Evolutionary conservation across 176 grass and related monocot species (phyloP).

Genomic region (Eleusine indica): DNA sequence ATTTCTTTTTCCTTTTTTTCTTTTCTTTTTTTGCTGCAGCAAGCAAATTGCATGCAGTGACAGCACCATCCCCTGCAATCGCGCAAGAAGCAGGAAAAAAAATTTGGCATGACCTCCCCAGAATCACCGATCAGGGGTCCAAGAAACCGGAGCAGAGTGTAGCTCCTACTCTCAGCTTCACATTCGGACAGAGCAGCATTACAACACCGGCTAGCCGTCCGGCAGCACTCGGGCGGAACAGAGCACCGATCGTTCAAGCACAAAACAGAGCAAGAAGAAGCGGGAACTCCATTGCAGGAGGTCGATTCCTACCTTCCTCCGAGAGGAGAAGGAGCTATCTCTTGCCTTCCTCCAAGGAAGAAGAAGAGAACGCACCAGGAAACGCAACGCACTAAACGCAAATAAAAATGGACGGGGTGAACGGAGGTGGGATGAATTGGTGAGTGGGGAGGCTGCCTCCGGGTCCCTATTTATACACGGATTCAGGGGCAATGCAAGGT

Average conservation of each 20-base stretch:
- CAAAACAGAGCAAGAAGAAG: background rate
- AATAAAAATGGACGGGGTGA: slow-evolving; percentile 45
- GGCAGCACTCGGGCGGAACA: slow-evolving; percentile 15
- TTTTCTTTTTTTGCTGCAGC: background rate
- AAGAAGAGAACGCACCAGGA: background rate
- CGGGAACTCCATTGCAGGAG: background rate
- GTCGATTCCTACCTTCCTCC: slow-evolving; percentile 29
- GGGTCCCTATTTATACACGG: slow-evolving; percentile 47
- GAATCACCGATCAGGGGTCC: slow-evolving; percentile 9
- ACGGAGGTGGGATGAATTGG: slow-evolving; percentile 49
- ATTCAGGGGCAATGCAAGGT: background rate
- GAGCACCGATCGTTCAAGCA: background rate
- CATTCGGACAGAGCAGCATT: background rate
- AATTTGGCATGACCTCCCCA: slow-evolving; percentile 31
- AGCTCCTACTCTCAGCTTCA: background rate
- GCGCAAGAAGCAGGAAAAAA: background rate
- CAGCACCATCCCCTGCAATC: slow-evolving; percentile 29
- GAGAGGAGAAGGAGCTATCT: background rate
- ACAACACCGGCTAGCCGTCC: background rate
- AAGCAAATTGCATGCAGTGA: slow-evolving; percentile 20
- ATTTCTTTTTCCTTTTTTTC: background rate
- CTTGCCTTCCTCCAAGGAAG: background rate
- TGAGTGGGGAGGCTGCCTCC: slow-evolving; percentile 24
- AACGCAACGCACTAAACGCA: slow-evolving; percentile 41
- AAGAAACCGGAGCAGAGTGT: background rate